Percentiles rank a stretch among this genome's conserved stretches.
phyloP scores from a whole-genome alignment of 176 grass and related monocot species.

The Calamus simplicifolius region DNA sequence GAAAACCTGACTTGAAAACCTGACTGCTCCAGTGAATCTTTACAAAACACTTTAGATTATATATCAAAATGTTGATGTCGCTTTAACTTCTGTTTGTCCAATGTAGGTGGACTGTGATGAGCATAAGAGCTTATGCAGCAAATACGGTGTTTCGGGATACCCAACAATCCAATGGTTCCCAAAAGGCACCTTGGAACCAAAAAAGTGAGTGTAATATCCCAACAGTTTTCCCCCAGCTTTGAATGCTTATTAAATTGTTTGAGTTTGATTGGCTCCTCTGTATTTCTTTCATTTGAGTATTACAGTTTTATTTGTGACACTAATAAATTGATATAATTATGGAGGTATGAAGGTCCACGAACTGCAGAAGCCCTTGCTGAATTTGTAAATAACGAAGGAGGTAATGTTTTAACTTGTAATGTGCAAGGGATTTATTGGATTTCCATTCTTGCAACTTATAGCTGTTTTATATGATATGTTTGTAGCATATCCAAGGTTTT shows the following conservation, averaged over 20 bases:
- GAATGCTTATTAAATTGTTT: constrained; percentile 3
- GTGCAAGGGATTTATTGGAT: too few species aligned
- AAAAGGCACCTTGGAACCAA: constrained; percentile 88
- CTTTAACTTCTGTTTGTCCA: constrained; percentile 3
- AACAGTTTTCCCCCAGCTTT: neutral
- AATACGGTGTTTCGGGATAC: constrained; percentile 91
- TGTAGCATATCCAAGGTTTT: too few species aligned
- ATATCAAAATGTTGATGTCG: neutral
- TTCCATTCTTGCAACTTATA: too few species aligned
- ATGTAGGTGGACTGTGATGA: constrained; percentile 91
- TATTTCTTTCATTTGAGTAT: too few species aligned
- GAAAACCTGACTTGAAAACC: too few species aligned
- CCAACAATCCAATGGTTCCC: constrained; percentile 97
- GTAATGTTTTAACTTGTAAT: constrained; percentile 24
- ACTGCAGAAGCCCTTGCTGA: constrained; percentile 72
- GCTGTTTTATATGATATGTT: too few species aligned
- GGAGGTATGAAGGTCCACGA: constrained; percentile 83
- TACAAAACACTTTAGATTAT: too few species aligned
- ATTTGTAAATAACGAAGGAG: constrained; percentile 90
- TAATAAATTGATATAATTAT: neutral
- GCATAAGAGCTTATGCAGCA: constrained; percentile 91
- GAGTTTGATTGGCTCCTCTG: neutral
- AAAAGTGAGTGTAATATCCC: constrained; percentile 46
- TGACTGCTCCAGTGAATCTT: too few species aligned
- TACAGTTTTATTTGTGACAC: neutral